Percentiles rank a stretch among this genome's conserved stretches.
Conservation (phyloP, 306 rosid genomes). For the Cicer cuneatum region DNA sequence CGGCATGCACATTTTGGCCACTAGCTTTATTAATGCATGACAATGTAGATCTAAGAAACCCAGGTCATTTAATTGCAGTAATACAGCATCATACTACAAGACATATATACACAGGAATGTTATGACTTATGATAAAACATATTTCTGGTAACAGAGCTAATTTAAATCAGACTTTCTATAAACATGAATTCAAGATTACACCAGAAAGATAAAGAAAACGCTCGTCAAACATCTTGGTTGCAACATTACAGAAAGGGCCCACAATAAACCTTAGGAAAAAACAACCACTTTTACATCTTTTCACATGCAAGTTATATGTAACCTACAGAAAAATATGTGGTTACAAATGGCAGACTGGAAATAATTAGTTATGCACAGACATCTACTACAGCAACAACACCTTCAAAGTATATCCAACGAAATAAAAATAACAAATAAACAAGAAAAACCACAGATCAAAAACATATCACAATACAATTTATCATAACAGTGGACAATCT, state of each 20-base stretch:
- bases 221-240: neutral
- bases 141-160: neutral
- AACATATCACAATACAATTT: slow-evolving; percentile 4
- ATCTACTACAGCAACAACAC: neutral
- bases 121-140: neutral
- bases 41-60: neutral
- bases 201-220: neutral
- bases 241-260: neutral
- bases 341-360: neutral
- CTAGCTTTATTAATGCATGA: neutral
- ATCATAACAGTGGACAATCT: slow-evolving; percentile 6
- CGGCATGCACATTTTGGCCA: neutral
- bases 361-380: slow-evolving; percentile 13
- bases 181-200: neutral
- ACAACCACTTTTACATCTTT: neutral
- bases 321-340: slow-evolving; percentile 4
- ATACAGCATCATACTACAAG: neutral
- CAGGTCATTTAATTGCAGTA: neutral
- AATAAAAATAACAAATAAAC: slow-evolving; percentile 8
- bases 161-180: neutral
- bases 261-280: neutral
- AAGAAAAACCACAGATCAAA: slow-evolving; percentile 3
- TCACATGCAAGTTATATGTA: neutral
- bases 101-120: neutral
- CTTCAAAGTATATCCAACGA: slow-evolving; percentile 14